A percentile compares a stretch with the other conserved stretches of the same genome.
These are phyloP conservation scores for Phytopythium ostracodes DNA, from an alignment of 352 stramenopile genomes.

Conservation along the genomic window DNA sequence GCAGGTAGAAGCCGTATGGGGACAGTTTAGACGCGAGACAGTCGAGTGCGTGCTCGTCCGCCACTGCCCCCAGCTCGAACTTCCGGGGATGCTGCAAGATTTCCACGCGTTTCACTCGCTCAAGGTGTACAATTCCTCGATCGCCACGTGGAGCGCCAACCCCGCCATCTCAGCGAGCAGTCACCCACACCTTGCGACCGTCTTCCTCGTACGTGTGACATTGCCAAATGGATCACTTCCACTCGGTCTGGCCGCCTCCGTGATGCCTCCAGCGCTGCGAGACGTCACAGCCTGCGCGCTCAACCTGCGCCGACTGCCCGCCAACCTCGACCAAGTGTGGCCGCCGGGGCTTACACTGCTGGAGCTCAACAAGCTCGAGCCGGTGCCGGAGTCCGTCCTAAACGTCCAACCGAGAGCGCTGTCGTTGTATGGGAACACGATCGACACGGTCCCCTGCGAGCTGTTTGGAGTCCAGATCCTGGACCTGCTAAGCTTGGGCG, in stretches of 20 bases:
- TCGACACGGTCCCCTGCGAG: slow-evolving; percentile 11
- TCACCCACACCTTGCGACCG: slow-evolving; percentile 21
- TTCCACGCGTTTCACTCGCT: slow-evolving; percentile 21
- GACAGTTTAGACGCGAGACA: slow-evolving; percentile 18
- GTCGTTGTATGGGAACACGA: slow-evolving; percentile 25
- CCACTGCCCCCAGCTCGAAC: slow-evolving; percentile 25
- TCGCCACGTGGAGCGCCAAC: slow-evolving; percentile 18
- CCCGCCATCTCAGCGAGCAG: slow-evolving; percentile 17
- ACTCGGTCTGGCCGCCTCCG: slow-evolving; percentile 19
- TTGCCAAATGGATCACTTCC: slow-evolving; percentile 27
- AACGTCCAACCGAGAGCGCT: slow-evolving; percentile 12
- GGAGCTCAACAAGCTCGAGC: slow-evolving; percentile 17
- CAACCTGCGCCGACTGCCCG: slow-evolving; percentile 26
- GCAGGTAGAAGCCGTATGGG: slow-evolving; percentile 14
- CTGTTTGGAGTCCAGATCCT: slow-evolving; percentile 17
- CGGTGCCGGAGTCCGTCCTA: slow-evolving; percentile 10
- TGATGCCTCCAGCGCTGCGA: slow-evolving; percentile 23
- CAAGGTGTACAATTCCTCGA: slow-evolving; percentile 37
- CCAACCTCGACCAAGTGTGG: slow-evolving; percentile 29
- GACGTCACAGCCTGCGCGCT: slow-evolving; percentile 38
- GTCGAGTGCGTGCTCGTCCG: slow-evolving; percentile 25
- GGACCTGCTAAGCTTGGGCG: slow-evolving; percentile 13
- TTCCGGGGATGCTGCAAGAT: slow-evolving; percentile 16
- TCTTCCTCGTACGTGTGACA: slow-evolving; percentile 28
- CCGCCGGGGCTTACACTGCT: slow-evolving; percentile 5